These are phyloP conservation scores for Leccinum rimulosum DNA, from an alignment of 768 basidiomycete species.

Conservation along the genomic window DNA sequence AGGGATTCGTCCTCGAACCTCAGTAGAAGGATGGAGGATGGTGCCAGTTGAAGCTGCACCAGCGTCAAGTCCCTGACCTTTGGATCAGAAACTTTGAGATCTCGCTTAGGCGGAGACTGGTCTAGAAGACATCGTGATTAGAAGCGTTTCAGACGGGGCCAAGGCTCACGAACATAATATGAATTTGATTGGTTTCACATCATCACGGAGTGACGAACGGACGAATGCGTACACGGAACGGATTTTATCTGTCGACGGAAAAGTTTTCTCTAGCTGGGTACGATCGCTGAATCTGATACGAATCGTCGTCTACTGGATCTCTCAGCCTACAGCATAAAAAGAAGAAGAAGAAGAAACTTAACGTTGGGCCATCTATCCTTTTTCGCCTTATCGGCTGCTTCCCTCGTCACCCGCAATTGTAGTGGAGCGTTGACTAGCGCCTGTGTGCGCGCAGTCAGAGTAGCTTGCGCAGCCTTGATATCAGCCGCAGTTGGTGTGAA, in stretches of 20 bases:
- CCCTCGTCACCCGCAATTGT: conserved; percentile 59
- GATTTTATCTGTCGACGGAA: conserved; percentile 79
- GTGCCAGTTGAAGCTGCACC: conserved; percentile 69
- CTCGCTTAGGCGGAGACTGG: conserved; percentile 79
- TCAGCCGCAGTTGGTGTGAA: conserved; percentile 73
- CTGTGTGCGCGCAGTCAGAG: conserved; percentile 58
- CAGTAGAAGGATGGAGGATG: conserved; percentile 74
- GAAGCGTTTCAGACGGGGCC: not conserved
- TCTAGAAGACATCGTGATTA: conserved; percentile 41
- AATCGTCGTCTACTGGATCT: conserved; percentile 63
- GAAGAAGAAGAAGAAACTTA: conserved; percentile 3
- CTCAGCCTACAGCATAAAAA: conserved; percentile 11
- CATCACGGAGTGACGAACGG: conserved; percentile 63
- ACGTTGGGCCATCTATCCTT: conserved; percentile 74
- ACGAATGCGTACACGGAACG: conserved; percentile 84
- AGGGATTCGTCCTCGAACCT: conserved; percentile 65
- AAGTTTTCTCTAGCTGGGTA: conserved; percentile 74
- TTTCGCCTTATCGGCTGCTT: conserved; percentile 58
- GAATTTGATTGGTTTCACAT: conserved; percentile 77
- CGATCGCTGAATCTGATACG: conserved; percentile 80
- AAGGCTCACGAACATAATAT: conserved; percentile 62
- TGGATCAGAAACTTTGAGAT: conserved; percentile 79
- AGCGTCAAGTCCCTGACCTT: conserved; percentile 66
- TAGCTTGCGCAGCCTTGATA: conserved; percentile 63
- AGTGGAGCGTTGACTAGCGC: conserved; percentile 70